phyloP scores from a whole-genome alignment of 352 stramenopile species.

The Proteromonas lacertae region DNA sequence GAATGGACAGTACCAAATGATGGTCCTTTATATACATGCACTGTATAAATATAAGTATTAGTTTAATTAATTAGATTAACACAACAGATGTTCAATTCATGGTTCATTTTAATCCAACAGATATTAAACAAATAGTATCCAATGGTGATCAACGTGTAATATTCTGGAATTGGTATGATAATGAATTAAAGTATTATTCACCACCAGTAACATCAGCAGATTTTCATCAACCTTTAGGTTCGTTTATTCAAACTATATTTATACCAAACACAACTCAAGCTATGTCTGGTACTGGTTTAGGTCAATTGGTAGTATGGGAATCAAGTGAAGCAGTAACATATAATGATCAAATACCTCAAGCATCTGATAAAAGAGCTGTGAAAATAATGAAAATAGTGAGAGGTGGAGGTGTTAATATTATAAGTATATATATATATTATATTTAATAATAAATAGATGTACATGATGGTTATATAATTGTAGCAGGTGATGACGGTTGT shows the following conservation, averaged over 20 bases:
- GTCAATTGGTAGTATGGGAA: slow-evolving; percentile 48
- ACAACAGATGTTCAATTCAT: slow-evolving; percentile 17
- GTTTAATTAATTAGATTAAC: too few relatives aligned
- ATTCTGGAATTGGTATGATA: slow-evolving; percentile 45
- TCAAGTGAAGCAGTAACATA: slow-evolving; percentile 4
- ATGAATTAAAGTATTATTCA: slow-evolving; percentile 26
- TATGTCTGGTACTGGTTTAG: slow-evolving; percentile 36
- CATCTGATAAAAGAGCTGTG: slow-evolving; percentile 15
- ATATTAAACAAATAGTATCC: slow-evolving; percentile 44
- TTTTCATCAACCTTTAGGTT: slow-evolving; percentile 29
- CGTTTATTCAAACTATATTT: slow-evolving; percentile 42
- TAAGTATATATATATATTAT: slow-evolving; percentile 11
- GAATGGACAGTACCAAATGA: slow-evolving; percentile 25
- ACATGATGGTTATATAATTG: slow-evolving; percentile 42
- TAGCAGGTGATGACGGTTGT: slow-evolving; percentile 40
- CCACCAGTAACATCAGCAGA: slow-evolving; percentile 32
- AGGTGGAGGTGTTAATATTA: slow-evolving; percentile 1
- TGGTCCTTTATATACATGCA: slow-evolving; percentile 6
- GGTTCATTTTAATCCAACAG: slow-evolving; percentile 47
- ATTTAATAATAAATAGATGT: slow-evolving; percentile 21
- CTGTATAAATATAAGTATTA: slow-evolving; percentile 27
- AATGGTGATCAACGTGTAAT: slow-evolving; percentile 36
- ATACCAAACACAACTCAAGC: slow-evolving; percentile 34
- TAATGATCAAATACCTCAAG: background rate
- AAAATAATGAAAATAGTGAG: slow-evolving; percentile 33